phyloP scores from a whole-genome alignment of 768 basidiomycete genomes.

The Suillus occidentalis region DNA sequence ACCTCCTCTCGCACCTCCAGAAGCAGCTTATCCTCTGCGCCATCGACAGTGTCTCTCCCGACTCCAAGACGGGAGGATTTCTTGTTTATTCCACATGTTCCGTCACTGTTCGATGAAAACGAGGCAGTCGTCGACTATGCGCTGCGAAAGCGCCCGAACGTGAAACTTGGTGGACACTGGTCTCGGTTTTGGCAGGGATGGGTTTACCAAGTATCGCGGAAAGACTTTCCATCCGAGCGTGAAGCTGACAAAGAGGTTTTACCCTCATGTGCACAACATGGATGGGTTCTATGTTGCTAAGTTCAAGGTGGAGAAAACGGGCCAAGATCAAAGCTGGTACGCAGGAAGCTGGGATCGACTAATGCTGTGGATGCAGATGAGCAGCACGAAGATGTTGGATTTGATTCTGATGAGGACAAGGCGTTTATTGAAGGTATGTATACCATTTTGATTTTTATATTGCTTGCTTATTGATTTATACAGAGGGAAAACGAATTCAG shows the following conservation, averaged over 20 bases:
- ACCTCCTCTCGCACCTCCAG: slow-evolving; percentile 93
- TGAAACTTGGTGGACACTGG: slow-evolving; percentile 93
- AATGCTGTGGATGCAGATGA: slow-evolving; percentile 26
- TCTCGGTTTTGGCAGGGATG: slow-evolving; percentile 89
- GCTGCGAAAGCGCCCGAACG: slow-evolving; percentile 89
- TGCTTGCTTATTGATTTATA: slow-evolving; percentile 10
- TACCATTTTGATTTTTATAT: not conserved
- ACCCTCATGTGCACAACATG: slow-evolving; percentile 99
- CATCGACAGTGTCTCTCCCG: slow-evolving; percentile 90
- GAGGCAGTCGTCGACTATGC: slow-evolving; percentile 98
- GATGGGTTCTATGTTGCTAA: slow-evolving; percentile 99
- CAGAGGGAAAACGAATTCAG: slow-evolving; percentile 72
- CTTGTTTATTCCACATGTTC: slow-evolving; percentile 99
- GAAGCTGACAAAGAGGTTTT: slow-evolving; percentile 83
- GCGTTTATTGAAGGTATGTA: slow-evolving; percentile 77
- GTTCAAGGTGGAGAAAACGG: slow-evolving; percentile 89
- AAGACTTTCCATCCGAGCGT: slow-evolving; percentile 84
- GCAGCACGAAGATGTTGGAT: slow-evolving; percentile 41
- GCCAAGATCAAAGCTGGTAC: slow-evolving; percentile 44
- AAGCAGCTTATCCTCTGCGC: slow-evolving; percentile 98
- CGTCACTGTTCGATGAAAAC: slow-evolving; percentile 96
- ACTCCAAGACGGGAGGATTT: slow-evolving; percentile 89
- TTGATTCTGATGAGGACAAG: slow-evolving; percentile 76
- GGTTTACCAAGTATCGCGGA: slow-evolving; percentile 87
- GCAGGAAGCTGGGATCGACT: slow-evolving; percentile 21